phyloP scores from a whole-genome alignment of 495 filamentous ascomycete genomes.

The Talaromyces trachyspermus region DNA sequence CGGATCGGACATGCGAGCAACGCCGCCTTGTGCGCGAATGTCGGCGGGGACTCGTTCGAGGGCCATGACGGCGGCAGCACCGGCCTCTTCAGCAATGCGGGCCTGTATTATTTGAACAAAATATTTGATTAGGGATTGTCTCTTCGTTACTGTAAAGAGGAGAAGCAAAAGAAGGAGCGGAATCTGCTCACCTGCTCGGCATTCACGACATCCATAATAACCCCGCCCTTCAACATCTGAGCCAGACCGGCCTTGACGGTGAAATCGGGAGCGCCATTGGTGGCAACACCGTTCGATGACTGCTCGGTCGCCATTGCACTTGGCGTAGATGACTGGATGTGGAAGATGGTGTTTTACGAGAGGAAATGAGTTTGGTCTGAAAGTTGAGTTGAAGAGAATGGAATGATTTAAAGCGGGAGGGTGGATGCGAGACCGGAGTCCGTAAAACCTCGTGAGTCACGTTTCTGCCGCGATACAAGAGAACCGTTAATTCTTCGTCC shows the following conservation, averaged over 20 bases:
- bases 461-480: too few species aligned
- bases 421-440: too few species aligned
- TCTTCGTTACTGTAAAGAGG: not conserved
- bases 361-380: too few species aligned
- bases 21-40: conserved; percentile 86
- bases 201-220: conserved; percentile 99
- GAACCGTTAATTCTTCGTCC: too few species aligned
- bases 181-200: conserved; percentile 63
- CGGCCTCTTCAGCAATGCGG: conserved; percentile 94
- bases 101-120: conserved; percentile 45
- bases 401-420: too few species aligned
- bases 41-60: conserved; percentile 96
- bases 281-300: conserved; percentile 15
- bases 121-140: not conserved
- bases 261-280: conserved; percentile 39
- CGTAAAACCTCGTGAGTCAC: too few species aligned
- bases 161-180: conserved; percentile 1
- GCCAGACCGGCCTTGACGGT: conserved; percentile 89
- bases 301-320: conserved; percentile 33
- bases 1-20: conserved; percentile 96
- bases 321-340: too few species aligned
- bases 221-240: conserved; percentile 96
- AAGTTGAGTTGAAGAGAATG: too few species aligned
- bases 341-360: too few species aligned
- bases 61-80: conserved; percentile 95